Evolutionary conservation across 345 rosid species (phyloP), one percentile per base, ranked within the genome.

Genomic region (rapeseed (Brassica napus)): DNA sequence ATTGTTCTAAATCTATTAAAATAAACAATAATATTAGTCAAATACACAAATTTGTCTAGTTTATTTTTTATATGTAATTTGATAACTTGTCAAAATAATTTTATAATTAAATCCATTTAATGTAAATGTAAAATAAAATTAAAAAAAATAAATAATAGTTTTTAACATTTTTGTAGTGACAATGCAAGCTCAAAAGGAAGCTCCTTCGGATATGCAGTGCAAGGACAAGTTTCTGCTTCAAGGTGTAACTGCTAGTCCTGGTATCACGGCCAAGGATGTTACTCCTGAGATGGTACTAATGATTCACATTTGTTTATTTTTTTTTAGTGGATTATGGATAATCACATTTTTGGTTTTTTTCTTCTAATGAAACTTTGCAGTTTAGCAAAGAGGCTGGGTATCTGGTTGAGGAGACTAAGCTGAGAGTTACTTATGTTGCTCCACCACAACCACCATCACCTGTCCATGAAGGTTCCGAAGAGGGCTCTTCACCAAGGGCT

Each of bases 141-240:
- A n/a, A n/a, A n/a, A n/a, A n/a, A n/a, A n/a, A n/a, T n/a, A n/a
- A n/a, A 55, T 54, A 2, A 63, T 39, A 39, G 44, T 39, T 2
- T 39, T 39, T 4, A 39, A 39, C 47, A 39, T 39, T 39, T 15
- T 4, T 54, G 59, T 16, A 54, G 59, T 54, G 59, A 54, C 59
- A 0, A 54, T 54, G 59, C 59, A 54, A 54, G 59, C 59, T 15
- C 59, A 54, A 15, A 54, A 54, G 59, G 59, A 54, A 54, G 59
- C 59, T 6, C 59, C 59, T 14, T 78, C 80, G 2, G 97, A 94
- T 75, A 81, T 92, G 97, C 94, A 88, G 58, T 91, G 95, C 85
- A 88, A 85, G 90, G 98, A 92, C 80, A 94, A 94, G 79, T 91
- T 94, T 78, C 86, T 94, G 28, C 84, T 94, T 61, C 98, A 88